These are phyloP conservation scores for Triticum monococcum DNA, from an alignment of 176 grass and related monocot species.

Conservation along the genomic window DNA sequence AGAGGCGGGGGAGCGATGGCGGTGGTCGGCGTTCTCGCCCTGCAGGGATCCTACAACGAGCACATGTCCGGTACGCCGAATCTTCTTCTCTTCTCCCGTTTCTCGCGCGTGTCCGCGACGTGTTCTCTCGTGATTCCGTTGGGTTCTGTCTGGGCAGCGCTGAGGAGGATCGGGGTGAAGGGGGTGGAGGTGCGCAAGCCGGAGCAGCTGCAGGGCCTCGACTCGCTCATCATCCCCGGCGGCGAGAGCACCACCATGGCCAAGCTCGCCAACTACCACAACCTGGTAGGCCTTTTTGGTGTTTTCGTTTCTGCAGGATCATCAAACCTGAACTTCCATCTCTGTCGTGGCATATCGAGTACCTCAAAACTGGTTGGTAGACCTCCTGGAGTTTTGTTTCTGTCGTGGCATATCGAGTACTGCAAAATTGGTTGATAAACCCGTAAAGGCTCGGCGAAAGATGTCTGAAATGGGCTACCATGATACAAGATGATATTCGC, in stretches of 20 bases:
- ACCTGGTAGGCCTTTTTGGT: slow-evolving; percentile 48
- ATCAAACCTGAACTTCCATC: background rate
- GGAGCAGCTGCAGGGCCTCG: slow-evolving; percentile 67
- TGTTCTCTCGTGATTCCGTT: background rate
- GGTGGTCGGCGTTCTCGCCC: slow-evolving; percentile 88
- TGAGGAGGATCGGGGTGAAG: slow-evolving; percentile 88
- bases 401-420: background rate
- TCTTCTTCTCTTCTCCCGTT: background rate
- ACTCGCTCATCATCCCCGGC: slow-evolving; percentile 94
- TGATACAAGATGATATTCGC: background rate
- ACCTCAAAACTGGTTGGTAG: background rate
- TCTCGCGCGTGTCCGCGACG: background rate
- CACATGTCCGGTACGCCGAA: slow-evolving; percentile 68
- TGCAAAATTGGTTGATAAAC: background rate
- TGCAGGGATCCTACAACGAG: slow-evolving; percentile 98
- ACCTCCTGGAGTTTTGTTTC: background rate
- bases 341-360: background rate
- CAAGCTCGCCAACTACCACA: slow-evolving; percentile 88
- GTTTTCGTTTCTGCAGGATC: background rate
- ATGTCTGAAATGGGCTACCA: background rate
- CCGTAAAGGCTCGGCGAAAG: background rate
- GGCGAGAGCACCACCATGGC: slow-evolving; percentile 99
- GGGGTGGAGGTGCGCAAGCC: slow-evolving; percentile 88
- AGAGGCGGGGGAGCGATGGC: slow-evolving; percentile 29
- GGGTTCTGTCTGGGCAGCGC: slow-evolving; percentile 36